These are phyloP conservation scores for Pezicula rhizophila DNA, from an alignment of 2,329 filamentous ascomycete species.

Conservation along the genomic window DNA sequence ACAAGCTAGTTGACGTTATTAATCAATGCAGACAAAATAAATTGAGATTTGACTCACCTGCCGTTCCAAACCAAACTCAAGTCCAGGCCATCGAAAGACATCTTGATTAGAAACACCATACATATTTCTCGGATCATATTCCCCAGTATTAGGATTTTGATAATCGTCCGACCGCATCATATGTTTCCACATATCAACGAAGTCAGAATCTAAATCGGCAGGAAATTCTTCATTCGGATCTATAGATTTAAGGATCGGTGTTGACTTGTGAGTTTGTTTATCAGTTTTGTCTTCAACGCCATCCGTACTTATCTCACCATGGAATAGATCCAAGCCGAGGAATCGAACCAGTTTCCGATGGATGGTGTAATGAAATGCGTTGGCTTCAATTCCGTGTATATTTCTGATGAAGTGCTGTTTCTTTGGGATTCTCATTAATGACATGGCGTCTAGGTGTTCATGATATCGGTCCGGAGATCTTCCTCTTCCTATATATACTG, in stretches of 20 bases:
- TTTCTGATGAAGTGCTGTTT: background rate
- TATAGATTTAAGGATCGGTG: background rate
- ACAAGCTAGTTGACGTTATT: conserved; percentile 30
- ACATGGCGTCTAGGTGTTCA: background rate
- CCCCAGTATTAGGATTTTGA: conserved; percentile 51
- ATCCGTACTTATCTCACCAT: background rate
- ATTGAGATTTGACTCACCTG: conserved; percentile 24
- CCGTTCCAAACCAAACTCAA: conserved; percentile 50
- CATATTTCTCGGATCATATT: conserved; percentile 58
- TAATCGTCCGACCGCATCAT: conserved; percentile 53
- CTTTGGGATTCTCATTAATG: background rate
- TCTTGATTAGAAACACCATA: conserved; percentile 60
- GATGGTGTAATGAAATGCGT: background rate
- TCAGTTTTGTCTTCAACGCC: too few relatives aligned
- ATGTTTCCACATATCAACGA: conserved; percentile 43
- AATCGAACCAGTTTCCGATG: background rate
- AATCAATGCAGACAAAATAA: background rate
- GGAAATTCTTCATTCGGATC: conserved; percentile 23
- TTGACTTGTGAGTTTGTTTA: background rate
- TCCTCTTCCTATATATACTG: conserved; percentile 50
- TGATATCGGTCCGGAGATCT: background rate
- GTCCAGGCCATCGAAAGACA: conserved; percentile 56
- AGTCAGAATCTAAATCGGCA: conserved; percentile 47
- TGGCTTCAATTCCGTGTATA: background rate
- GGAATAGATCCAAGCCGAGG: background rate